phyloP scores from a whole-genome alignment of 257 asterid species.

The Solanum appendiculatum region DNA sequence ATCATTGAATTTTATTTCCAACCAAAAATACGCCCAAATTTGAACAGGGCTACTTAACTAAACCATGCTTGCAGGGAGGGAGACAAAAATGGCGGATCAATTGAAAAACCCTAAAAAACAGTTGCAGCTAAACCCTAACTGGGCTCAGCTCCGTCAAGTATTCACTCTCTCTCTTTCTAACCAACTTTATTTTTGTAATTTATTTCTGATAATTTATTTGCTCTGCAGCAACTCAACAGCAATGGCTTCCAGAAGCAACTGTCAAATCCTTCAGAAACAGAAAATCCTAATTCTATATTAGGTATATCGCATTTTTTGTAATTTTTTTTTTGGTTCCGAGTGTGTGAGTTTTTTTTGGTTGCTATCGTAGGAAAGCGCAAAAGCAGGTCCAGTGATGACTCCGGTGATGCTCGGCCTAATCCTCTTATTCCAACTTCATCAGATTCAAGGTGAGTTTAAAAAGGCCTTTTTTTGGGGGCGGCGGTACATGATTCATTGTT shows the following conservation, averaged over 20 bases:
- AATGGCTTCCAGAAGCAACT: conserved; percentile 35
- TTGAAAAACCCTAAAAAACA: conserved; percentile 46
- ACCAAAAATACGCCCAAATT: no score
- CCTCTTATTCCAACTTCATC: conserved; percentile 71
- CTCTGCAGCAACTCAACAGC: conserved; percentile 59
- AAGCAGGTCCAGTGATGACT: conserved; percentile 52
- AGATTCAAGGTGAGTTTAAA: conserved; percentile 34
- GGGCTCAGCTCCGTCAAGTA: conserved; percentile 84
- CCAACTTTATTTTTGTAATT: background rate
- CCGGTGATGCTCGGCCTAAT: conserved; percentile 29
- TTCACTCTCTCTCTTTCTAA: background rate
- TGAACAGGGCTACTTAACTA: background rate
- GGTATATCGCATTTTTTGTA: conserved; percentile 18
- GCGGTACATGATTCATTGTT: background rate
- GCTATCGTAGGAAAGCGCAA: conserved; percentile 61
- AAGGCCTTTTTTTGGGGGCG: background rate
- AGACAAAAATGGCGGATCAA: conserved; percentile 20
- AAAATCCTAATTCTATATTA: conserved; percentile 18
- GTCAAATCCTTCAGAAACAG: conserved; percentile 23
- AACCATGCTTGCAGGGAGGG: background rate
- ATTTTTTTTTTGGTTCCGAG: background rate
- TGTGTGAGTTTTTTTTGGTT: background rate
- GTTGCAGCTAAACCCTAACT: conserved; percentile 63
- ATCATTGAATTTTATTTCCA: no score
- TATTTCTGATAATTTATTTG: background rate